phyloP scores from a whole-genome alignment of 371 early-diverging fungal genomes.

The Mortierella sp. region DNA sequence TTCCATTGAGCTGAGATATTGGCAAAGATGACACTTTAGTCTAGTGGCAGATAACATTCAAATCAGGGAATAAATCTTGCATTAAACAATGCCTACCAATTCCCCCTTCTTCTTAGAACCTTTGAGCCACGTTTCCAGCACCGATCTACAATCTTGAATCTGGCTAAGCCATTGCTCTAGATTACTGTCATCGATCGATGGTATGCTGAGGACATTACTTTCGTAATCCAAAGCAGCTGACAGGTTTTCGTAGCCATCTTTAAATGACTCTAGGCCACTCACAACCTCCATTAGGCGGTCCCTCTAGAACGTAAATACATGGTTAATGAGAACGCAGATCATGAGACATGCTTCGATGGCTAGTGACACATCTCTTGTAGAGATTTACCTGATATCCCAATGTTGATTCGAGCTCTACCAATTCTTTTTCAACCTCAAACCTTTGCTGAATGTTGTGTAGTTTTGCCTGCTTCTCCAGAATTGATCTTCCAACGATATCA shows the following conservation, averaged over 20 bases:
- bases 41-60: neutral
- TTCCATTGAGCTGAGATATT: slow-evolving; percentile 11
- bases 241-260: slow-evolving; percentile 19
- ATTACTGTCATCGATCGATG: slow-evolving; percentile 15
- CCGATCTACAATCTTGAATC: slow-evolving; percentile 21
- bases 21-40: neutral
- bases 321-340: neutral
- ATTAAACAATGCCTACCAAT: slow-evolving; percentile 16
- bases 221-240: slow-evolving; percentile 20
- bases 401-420: slow-evolving; percentile 26
- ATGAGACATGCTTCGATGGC: neutral
- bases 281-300: slow-evolving; percentile 27
- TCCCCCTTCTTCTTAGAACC: neutral
- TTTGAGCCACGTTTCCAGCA: slow-evolving; percentile 7
- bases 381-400: slow-evolving; percentile 33
- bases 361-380: neutral
- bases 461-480: slow-evolving; percentile 21
- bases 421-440: slow-evolving; percentile 33
- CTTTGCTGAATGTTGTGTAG: slow-evolving; percentile 20
- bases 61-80: neutral
- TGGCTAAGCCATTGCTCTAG: slow-evolving; percentile 34
- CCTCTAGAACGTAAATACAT: slow-evolving; percentile 15
- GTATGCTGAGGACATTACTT: slow-evolving; percentile 11
- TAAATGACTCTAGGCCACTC: slow-evolving; percentile 13
- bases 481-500: slow-evolving; percentile 1